Evolutionary conservation across 2,329 filamentous ascomycete species (phyloP), one percentile per base, ranked within the genome.

Genomic region (Teratosphaeria epicoccoides): DNA sequence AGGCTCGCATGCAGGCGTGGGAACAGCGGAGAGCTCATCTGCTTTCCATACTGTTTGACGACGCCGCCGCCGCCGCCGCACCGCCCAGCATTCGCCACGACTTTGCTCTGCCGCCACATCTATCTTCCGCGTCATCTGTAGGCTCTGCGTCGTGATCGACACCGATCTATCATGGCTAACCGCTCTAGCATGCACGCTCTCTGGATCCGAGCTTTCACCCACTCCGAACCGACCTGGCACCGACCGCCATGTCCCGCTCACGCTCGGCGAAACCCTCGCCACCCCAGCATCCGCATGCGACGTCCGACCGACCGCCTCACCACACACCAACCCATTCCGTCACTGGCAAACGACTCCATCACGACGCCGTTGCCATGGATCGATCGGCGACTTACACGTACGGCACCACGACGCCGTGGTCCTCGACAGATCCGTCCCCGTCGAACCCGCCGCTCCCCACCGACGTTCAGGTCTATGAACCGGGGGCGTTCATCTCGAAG

Each of bases 1-100:
- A 66, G 29, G 57, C 69, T 52, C 65, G 64, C 52, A 63, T 68
- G 44, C 52, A 58, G n/a, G 63, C 63, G 47, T 71, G 68, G 69
- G 54, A 56, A 23, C 60, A 65, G 46, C 57, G 56, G 29, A 57
- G 53, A 51, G 58, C 59, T 6, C 50, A 59, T 26, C 51, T 66
- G 48, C 57, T 64, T 14, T 52, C 54, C n/a, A 47, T 46, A 22
- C 43, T 52, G 20, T 23, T 47, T 33, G 44, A 49, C 52, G 54
- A 53, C 54, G 37, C 25, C 28, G 26, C 51, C 17, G 49, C 50
- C 54, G 37, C 25, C 28, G 26, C 51, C 17, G 49, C 50, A 33
- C 50, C 28, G 23, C 51, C 17, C 25, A 46, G 33, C 26, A 20
- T 47, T 14, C 37, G 25, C 11, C 46, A 49, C 23, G 46, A 37